Evolutionary conservation across 495 filamentous ascomycete genomes (phyloP).

Genomic region (Extremus antarcticus): DNA sequence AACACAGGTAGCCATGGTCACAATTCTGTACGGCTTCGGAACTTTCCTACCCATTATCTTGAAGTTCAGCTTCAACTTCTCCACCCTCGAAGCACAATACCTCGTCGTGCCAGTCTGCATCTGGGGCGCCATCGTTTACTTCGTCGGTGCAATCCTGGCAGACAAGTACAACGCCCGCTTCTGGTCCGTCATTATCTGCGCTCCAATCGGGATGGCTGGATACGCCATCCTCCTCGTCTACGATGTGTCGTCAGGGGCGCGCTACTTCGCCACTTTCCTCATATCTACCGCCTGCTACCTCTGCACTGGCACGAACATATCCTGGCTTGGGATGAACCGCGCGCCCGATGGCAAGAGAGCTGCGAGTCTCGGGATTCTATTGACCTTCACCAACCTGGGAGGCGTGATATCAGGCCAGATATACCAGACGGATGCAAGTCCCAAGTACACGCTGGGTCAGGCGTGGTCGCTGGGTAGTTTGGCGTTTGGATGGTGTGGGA

Average conservation of each 20-base stretch:
- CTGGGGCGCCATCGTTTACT: slow-evolving; percentile 22
- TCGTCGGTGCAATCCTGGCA: slow-evolving; percentile 17
- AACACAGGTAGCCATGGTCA: slow-evolving; percentile 20
- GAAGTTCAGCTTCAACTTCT: slow-evolving; percentile 18
- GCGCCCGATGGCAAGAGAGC: slow-evolving; percentile 37
- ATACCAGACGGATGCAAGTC: slow-evolving; percentile 17
- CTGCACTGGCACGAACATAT: slow-evolving; percentile 21
- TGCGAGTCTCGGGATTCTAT: slow-evolving; percentile 32
- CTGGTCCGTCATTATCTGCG: slow-evolving; percentile 14
- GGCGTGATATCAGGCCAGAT: slow-evolving; percentile 23
- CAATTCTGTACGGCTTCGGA: slow-evolving; percentile 21
- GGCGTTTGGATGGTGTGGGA: slow-evolving; percentile 20
- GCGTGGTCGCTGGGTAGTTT: slow-evolving; percentile 20
- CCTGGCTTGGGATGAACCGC: slow-evolving; percentile 20
- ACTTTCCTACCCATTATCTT: slow-evolving; percentile 21
- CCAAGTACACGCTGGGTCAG: slow-evolving; percentile 18
- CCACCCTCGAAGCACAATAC: slow-evolving; percentile 17
- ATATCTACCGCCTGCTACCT: slow-evolving; percentile 22
- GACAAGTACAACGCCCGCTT: slow-evolving; percentile 19
- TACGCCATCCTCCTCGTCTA: slow-evolving; percentile 19
- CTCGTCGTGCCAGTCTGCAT: slow-evolving; percentile 22
- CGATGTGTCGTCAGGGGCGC: slow-evolving; percentile 8
- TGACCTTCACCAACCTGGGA: slow-evolving; percentile 33
- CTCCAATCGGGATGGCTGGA: slow-evolving; percentile 21
- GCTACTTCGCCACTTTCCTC: slow-evolving; percentile 24